A percentile compares a stretch with the other conserved stretches of the same genome.
Evolutionary conservation across 2,329 filamentous ascomycete species (phyloP).

Genomic region (Paramyrothecium roridum): DNA sequence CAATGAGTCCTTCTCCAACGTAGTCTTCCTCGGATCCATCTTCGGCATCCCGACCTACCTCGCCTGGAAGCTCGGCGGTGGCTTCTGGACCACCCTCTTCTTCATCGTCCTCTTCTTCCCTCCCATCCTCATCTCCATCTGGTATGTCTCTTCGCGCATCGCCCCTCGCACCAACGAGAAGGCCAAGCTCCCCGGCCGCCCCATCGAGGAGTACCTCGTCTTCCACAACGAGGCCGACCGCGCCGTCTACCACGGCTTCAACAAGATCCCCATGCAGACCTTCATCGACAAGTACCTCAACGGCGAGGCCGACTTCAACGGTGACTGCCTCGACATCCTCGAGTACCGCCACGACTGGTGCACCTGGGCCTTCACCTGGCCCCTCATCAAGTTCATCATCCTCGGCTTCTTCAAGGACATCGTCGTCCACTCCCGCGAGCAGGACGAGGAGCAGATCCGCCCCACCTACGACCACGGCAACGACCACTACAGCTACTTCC

Average conservation of each 20-base stretch:
- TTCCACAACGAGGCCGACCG: slow-evolving; percentile 60
- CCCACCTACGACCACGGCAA: slow-evolving; percentile 94
- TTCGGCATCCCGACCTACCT: slow-evolving; percentile 71
- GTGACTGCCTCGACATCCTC: slow-evolving; percentile 77
- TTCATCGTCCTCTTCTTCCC: slow-evolving; percentile 71
- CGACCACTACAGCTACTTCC: slow-evolving; percentile 96
- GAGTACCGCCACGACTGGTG: slow-evolving; percentile 96
- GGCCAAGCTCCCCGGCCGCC: slow-evolving; percentile 75
- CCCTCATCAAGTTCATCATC: slow-evolving; percentile 79
- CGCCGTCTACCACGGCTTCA: slow-evolving; percentile 66
- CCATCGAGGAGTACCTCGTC: slow-evolving; percentile 81
- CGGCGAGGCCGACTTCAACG: slow-evolving; percentile 87
- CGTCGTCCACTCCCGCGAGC: slow-evolving; percentile 81
- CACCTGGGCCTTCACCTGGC: slow-evolving; percentile 80
- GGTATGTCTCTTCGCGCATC: slow-evolving; percentile 72
- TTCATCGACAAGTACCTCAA: slow-evolving; percentile 97
- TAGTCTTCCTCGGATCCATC: slow-evolving; percentile 65
- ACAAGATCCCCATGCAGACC: slow-evolving; percentile 80
- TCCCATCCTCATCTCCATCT: slow-evolving; percentile 76
- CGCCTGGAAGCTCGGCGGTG: slow-evolving; percentile 75
- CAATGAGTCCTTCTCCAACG: slow-evolving; percentile 80
- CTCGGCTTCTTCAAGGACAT: slow-evolving; percentile 81
- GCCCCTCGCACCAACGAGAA: slow-evolving; percentile 89
- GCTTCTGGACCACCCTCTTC: slow-evolving; percentile 83
- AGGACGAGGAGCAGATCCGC: slow-evolving; percentile 94